Base-by-base conservation (phyloP, 208 protist genomes). In the Strigomonas culicis region DNA sequence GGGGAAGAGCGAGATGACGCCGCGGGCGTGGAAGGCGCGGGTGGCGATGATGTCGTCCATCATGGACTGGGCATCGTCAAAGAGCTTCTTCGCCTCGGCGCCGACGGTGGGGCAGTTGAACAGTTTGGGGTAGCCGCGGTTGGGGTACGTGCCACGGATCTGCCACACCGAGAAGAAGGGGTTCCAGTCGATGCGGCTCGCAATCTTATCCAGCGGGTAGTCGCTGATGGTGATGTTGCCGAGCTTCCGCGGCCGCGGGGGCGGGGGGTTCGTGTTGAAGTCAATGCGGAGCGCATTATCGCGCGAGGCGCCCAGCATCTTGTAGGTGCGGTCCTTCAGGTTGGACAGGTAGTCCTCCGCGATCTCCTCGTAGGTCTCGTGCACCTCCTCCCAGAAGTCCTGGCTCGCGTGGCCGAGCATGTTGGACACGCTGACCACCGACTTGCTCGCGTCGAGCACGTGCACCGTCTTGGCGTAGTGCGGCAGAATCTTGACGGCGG, bases 111-210 rank as follows among this genome's bases (percentile, higher is more conserved):
- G 76, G 73, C 98, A 98, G 68, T 99, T 92, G 74, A 99, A 99
- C 41, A 99, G 92, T 66, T 97, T 97, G 39, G 97, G 97, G 72
- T 98, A 99, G 52, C 86, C 87, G 52, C 97, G 80, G 72, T 98
- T 98, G 41, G 95, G 95, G 82, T 98, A 98, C 57, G 89, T 94
- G 31, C 97, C 97, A 51, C 94, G 88, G 8, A 99, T 63, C 82
- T 98, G 89, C 94, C 93, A 98, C 13, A 95, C 89, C 28, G 87
- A 78, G 61, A 96, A 95, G 78, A 98, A 98, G 27, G 93, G 95
- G 72, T 98, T 98, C 97, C 97, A 99, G 73, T 99, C 97, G 66
- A 99, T 99, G 64, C 89, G 83, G n/a, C 60, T 69, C 17, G 98
- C 58, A 32, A 98, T 79, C 24, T 81, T 46, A 44, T 90, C 81